phyloP scores from a whole-genome alignment of 495 filamentous ascomycete species.

The Diplogelasinospora grovesii region DNA sequence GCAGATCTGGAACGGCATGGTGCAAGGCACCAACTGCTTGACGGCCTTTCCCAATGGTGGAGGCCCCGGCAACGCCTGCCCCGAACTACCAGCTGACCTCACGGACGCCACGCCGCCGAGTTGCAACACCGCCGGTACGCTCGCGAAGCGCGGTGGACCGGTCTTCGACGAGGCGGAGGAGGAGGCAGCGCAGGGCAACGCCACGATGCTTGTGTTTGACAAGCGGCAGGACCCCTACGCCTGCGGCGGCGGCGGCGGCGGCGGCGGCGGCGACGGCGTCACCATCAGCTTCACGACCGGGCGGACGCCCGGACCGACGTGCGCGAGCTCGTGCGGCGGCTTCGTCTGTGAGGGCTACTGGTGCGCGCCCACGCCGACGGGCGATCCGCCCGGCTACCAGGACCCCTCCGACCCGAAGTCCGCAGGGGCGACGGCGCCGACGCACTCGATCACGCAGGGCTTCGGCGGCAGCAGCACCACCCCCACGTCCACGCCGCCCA shows the following conservation, averaged over 20 bases:
- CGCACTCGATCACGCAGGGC: background rate
- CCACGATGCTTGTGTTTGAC: too few species aligned
- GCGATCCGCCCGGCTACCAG: constrained; percentile 2
- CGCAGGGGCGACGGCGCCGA: constrained; percentile 2
- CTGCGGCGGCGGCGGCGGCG: background rate
- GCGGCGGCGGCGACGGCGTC: background rate
- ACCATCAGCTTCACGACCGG: background rate
- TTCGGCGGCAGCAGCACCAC: background rate
- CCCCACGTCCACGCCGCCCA: too few species aligned
- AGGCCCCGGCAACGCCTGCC: too few species aligned
- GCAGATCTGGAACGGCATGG: too few species aligned
- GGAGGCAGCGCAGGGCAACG: too few species aligned
- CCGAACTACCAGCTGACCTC: background rate
- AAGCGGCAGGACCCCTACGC: too few species aligned
- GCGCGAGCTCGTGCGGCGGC: constrained; percentile 7
- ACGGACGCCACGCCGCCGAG: too few species aligned
- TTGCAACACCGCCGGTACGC: too few species aligned
- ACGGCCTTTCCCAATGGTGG: too few species aligned
- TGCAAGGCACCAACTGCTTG: too few species aligned
- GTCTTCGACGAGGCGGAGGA: too few species aligned
- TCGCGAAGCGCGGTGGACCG: too few species aligned
- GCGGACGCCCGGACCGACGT: background rate
- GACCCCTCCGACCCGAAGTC: constrained; percentile 9
- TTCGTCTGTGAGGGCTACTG: constrained; percentile 12
- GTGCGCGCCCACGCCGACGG: constrained; percentile 3